Evolutionary conservation across 768 basidiomycete species (phyloP), one percentile per base, ranked within the genome.

Genomic region (Boletus vinaceobasis): DNA sequence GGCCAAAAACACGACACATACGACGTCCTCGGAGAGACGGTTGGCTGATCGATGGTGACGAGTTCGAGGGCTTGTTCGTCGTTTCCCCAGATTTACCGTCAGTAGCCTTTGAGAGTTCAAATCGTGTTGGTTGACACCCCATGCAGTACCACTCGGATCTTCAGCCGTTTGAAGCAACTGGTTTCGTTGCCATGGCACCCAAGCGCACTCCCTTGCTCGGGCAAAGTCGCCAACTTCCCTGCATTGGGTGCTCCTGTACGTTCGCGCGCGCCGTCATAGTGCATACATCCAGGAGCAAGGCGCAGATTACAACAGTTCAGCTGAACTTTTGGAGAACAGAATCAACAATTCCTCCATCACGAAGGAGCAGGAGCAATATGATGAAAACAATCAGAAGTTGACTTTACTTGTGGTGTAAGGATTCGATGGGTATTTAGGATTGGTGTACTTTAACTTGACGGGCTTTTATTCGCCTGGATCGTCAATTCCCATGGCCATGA

Each of bases 251-350:
- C 79, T 39, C 50, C 60, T 1, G 70, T 74, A 15, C 70, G 70
- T 35, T 80, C 81, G 23, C 77, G 76, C 58, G 77, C 78, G 5
- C 84, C 83, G 4, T 81, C 81, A 10, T 79, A 78, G 21, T 84
- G 23, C 23, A 23, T 23, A 83, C 53, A 71, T 73, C 45, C 70
- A 72, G 40, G 68, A 73, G 14, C 65, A 73, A 44, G 73, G 68
- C 37, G 73, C 70, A 21, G 76, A 85, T 61, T 82, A 80, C 63
- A 81, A 79, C 58, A 77, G 74, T 36, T 74, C 77, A 11, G 69
- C 80, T 32, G 82, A 79, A 14, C 74, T 79, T 36, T 64, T 82
- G 59, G 80, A 82, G 61, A 83, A 80, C 59, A 79, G 80, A 82
- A 84, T 62, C 80, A 83, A 60, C 70, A 78, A 59, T 83, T 79